Base-by-base conservation (phyloP, 2,329 filamentous ascomycete genomes). In the Neonectria faginata region DNA sequence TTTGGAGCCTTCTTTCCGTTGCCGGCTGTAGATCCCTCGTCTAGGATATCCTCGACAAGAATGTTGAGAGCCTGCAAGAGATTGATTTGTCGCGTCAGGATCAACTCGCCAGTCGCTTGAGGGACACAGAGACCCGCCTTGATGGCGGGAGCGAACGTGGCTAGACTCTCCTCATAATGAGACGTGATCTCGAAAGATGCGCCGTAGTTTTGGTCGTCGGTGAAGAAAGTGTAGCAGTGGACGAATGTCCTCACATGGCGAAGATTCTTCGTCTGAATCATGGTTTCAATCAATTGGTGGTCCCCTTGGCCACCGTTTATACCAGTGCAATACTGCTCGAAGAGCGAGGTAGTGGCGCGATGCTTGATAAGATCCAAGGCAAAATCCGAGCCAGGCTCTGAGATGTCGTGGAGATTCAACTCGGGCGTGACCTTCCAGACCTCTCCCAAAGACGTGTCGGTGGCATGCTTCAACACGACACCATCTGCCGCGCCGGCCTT, bases 11-110 rank as follows among this genome's bases (percentile, higher is more conserved):
- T 2, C 14, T 55, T 57, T 16, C 68, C 58, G 12, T 60, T 65
- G 27, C 75, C 75, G 1, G 69, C 73, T 3, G 71, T 71, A 0
- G 80, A 81, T 3, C 77, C 79, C 41, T 73, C 64, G 0, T 82
- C 76, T 1, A 85, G 73, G 31, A 85, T 80, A 42, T 81, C 76
- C 1, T 81, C 79, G 5, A 85, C 70, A 1, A 82, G 67, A n/a
- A 81, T 75, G 60, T 79, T 81, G 31, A 85, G 79, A 6, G 16
- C 11, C 52, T 80, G 77, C 0, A 84, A 44, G 0, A 83, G 55
- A 4, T 66, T 70, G 1, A 68, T 44, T 60, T 85, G 82, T 64
- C 83, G 76, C 42, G 67, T 31, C 2, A 85, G 62, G 12, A 86
- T 73, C 1, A 84, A 69, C 36, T 78, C 72, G 12, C 79, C 79